phyloP scores from a whole-genome alignment of 1,284 basidiomycete genomes.

The Cutaneotrichosporon cutaneum region DNA sequence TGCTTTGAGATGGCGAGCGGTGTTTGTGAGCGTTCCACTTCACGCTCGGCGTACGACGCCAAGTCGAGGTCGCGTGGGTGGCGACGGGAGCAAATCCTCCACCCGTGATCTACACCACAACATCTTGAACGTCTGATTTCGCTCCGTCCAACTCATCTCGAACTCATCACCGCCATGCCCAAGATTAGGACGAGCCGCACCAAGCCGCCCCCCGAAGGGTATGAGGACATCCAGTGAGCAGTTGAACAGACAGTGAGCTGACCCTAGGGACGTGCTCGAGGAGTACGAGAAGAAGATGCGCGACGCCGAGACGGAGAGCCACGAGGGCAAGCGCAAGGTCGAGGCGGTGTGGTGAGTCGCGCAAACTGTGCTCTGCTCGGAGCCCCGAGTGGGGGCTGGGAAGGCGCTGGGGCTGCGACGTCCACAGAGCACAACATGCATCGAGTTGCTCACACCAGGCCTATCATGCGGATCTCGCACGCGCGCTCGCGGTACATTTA shows the following conservation, averaged over 20 bases:
- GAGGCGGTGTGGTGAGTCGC: slow-evolving; percentile 79
- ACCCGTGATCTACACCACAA: not conserved
- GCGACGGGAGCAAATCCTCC: not conserved
- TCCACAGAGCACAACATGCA: no score
- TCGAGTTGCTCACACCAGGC: slow-evolving; percentile 48
- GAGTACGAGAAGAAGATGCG: slow-evolving; percentile 96
- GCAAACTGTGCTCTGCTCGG: no score
- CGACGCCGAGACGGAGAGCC: slow-evolving; percentile 94
- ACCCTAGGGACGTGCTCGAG: slow-evolving; percentile 78
- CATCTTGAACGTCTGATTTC: not conserved
- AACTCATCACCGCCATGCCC: slow-evolving; percentile 65
- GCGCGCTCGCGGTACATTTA: slow-evolving; percentile 95
- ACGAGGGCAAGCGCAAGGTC: slow-evolving; percentile 95
- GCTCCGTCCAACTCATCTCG: no score
- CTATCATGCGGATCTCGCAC: slow-evolving; percentile 97
- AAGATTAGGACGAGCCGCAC: slow-evolving; percentile 93
- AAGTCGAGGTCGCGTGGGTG: not conserved
- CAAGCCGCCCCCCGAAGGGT: slow-evolving; percentile 94
- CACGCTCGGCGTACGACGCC: not conserved
- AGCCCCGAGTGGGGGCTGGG: no score
- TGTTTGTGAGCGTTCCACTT: not conserved
- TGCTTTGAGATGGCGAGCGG: not conserved
- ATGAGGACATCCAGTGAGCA: slow-evolving; percentile 81
- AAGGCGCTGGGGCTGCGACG: no score
- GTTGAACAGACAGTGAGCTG: slow-evolving; percentile 57